A percentile compares a stretch with the other conserved stretches of the same genome.
Evolutionary conservation across 1,284 basidiomycete genomes (phyloP).

Genomic region (Trametes polyzona): DNA sequence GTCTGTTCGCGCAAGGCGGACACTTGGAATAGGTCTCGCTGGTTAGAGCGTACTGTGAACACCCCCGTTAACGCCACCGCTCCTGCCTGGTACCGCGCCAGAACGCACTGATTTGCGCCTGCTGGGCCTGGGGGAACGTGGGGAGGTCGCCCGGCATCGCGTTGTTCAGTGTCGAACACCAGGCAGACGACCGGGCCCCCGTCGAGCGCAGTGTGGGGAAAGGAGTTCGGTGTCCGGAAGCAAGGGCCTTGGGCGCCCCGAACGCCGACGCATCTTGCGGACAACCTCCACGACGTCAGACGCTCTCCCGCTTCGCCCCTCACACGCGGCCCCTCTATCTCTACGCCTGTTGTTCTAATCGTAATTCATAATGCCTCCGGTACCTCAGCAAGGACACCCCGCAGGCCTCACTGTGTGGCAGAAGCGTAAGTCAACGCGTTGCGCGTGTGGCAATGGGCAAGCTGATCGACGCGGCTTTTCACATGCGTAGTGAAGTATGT

Average conservation of each 20-base stretch:
- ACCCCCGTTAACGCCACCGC: neutral
- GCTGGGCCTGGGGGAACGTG: slow-evolving; percentile 72
- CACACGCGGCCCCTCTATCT: neutral
- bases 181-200: neutral
- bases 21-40: slow-evolving; percentile 83
- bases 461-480: neutral
- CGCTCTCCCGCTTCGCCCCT: slow-evolving; percentile 9
- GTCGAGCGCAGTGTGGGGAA: slow-evolving; percentile 6
- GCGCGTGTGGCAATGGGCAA: neutral
- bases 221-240: slow-evolving; percentile 13
- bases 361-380: slow-evolving; percentile 40
- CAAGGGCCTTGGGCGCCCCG: slow-evolving; percentile 13
- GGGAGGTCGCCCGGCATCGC: slow-evolving; percentile 33
- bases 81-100: neutral
- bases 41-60: slow-evolving; percentile 80
- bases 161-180: neutral
- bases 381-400: slow-evolving; percentile 46
- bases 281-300: slow-evolving; percentile 20
- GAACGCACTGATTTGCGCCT: slow-evolving; percentile 85
- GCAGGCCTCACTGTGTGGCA: slow-evolving; percentile 73
- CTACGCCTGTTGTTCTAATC: slow-evolving; percentile 1
- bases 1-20: slow-evolving; percentile 75
- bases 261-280: slow-evolving; percentile 16
- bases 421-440: slow-evolving; percentile 55
- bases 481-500: slow-evolving; percentile 41